A percentile compares a stretch with the other conserved stretches of the same genome.
Conservation (phyloP, 768 basidiomycete species). For the Cantharellus anzutake region DNA sequence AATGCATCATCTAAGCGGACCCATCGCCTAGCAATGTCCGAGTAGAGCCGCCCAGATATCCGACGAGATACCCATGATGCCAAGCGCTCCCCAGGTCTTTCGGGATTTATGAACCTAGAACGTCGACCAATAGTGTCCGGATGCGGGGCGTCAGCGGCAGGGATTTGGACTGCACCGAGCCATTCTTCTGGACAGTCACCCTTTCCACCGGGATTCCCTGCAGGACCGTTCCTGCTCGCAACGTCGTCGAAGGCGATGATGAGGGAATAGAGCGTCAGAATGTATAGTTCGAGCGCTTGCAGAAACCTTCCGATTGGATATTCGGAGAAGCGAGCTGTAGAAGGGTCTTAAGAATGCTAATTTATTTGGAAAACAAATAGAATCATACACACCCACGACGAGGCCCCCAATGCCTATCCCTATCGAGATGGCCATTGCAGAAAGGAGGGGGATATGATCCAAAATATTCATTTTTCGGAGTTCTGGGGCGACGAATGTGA, state of each 20-base stretch:
- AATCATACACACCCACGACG: neutral
- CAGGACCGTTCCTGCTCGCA: neutral
- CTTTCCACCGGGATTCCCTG: neutral
- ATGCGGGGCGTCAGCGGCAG: neutral
- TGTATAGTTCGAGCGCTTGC: neutral
- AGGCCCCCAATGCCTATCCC: neutral
- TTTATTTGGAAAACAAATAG: neutral
- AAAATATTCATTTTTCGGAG: neutral
- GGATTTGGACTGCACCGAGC: neutral
- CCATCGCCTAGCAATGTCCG: neutral
- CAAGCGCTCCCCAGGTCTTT: neutral
- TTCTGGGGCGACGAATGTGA: neutral
- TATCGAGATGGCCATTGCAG: neutral
- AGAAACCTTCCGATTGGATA: neutral
- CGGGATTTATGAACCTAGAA: neutral
- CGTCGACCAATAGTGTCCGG: neutral
- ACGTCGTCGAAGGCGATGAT: neutral
- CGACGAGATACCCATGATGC: neutral
- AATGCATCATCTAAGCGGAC: too few relatives aligned
- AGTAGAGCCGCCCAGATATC: neutral
- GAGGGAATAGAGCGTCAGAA: neutral
- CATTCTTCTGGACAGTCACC: neutral
- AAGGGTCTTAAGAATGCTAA: too few relatives aligned
- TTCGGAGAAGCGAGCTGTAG: neutral
- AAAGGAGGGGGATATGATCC: slow-evolving; percentile 13